Percentiles rank a stretch among this genome's conserved stretches.
Conservation (phyloP, 1,284 basidiomycete genomes). For the Boletus hoseneyae region DNA sequence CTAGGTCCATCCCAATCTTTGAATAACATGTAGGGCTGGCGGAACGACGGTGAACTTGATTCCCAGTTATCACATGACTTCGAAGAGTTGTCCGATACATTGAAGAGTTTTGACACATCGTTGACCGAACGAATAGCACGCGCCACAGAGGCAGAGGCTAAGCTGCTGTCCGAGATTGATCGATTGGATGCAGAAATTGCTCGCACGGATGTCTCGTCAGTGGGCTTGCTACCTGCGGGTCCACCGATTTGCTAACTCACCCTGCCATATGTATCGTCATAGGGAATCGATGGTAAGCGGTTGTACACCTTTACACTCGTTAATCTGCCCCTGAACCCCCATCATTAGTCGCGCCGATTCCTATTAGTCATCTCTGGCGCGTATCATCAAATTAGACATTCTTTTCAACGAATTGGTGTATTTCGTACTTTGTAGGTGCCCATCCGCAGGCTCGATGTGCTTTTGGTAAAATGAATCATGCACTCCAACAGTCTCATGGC, state of each 20-base stretch:
- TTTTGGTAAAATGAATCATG: too few relatives aligned
- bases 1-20: too few relatives aligned
- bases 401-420: background rate
- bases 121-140: background rate
- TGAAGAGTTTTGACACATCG: background rate
- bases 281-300: background rate
- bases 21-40: background rate
- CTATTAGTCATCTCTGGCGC: background rate
- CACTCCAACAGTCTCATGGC: background rate
- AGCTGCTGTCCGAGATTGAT: background rate
- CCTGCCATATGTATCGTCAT: too few relatives aligned
- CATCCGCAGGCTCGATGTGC: too few relatives aligned
- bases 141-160: background rate
- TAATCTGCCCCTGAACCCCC: too few relatives aligned
- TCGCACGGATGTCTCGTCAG: background rate
- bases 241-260: too few relatives aligned
- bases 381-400: background rate
- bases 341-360: background rate
- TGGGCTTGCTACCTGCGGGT: too few relatives aligned
- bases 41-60: background rate
- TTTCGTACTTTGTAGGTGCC: background rate
- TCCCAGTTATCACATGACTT: background rate
- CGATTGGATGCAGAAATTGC: background rate
- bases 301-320: too few relatives aligned
- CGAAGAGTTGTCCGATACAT: background rate